These are phyloP conservation scores for Colletotrichum coccodes DNA, from an alignment of 2,329 filamentous ascomycete species.

Conservation along the genomic window DNA sequence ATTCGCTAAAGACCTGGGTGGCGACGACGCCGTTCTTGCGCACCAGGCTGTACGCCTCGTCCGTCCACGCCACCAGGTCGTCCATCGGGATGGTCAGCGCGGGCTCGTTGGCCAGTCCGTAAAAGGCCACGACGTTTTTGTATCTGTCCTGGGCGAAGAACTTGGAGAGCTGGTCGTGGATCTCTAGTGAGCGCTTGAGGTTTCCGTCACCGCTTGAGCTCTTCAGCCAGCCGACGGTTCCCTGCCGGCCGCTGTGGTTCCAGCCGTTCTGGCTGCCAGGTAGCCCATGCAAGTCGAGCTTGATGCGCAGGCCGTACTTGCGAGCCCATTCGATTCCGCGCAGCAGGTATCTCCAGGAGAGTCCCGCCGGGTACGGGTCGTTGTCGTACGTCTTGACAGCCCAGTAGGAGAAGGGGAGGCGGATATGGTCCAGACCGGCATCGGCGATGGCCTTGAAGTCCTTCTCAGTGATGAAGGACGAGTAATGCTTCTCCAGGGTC, in stretches of 20 bases:
- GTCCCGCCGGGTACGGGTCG: constrained; percentile 88
- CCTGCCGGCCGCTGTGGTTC: constrained; percentile 92
- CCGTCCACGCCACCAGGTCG: constrained; percentile 83
- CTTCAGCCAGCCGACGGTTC: constrained; percentile 86
- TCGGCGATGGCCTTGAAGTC: constrained; percentile 86
- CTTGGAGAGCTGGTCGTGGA: constrained; percentile 86
- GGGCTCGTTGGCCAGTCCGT: constrained; percentile 96
- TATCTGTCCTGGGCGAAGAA: constrained; percentile 97
- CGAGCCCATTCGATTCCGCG: constrained; percentile 93
- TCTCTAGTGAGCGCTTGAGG: constrained; percentile 83
- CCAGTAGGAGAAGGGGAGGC: constrained; percentile 97
- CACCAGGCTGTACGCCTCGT: constrained; percentile 76
- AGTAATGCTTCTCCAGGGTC: constrained; percentile 90
- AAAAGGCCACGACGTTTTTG: constrained; percentile 90
- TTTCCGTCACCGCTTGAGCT: constrained; percentile 86
- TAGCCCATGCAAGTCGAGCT: constrained; percentile 89
- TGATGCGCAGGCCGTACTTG: constrained; percentile 90
- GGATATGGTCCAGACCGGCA: constrained; percentile 95
- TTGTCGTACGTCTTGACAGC: constrained; percentile 84
- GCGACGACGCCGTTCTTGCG: constrained; percentile 80
- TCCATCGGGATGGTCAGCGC: constrained; percentile 79
- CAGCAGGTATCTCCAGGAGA: constrained; percentile 92
- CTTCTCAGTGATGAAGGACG: constrained; percentile 84
- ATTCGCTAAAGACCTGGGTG: constrained; percentile 88
- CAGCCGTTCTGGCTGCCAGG: constrained; percentile 97